Evolutionary conservation across 2,329 filamentous ascomycete species (phyloP).

Genomic region (Aspergillus vadensis): DNA sequence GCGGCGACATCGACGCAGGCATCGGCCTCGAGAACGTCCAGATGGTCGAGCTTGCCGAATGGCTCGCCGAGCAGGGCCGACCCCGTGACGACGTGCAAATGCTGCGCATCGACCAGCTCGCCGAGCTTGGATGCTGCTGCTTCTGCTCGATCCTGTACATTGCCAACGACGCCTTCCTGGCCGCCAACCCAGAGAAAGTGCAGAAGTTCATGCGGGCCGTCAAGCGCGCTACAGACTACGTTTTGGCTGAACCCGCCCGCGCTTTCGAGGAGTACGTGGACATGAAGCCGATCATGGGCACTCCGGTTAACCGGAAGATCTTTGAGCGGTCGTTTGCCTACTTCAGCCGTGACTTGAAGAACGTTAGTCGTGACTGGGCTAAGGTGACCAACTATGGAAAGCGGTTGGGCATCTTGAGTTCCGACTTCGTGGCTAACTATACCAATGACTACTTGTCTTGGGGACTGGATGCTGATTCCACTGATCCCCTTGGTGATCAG

Average conservation of each 20-base stretch:
- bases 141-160: constrained; percentile 83
- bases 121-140: constrained; percentile 79
- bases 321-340: constrained; percentile 78
- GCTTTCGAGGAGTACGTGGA: constrained; percentile 71
- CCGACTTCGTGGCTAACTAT: constrained; percentile 69
- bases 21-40: constrained; percentile 80
- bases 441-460: constrained; percentile 71
- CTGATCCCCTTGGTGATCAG: constrained; percentile 71
- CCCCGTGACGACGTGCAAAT: constrained; percentile 71
- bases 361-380: constrained; percentile 72
- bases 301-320: constrained; percentile 72
- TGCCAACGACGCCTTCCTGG: constrained; percentile 70
- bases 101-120: constrained; percentile 78
- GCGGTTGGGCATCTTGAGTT: constrained; percentile 67
- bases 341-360: constrained; percentile 73
- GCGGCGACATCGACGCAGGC: constrained; percentile 71
- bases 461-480: constrained; percentile 64
- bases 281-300: constrained; percentile 71
- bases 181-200: constrained; percentile 67
- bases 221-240: constrained; percentile 73
- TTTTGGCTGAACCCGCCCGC: constrained; percentile 62
- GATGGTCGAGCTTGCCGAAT: constrained; percentile 80
- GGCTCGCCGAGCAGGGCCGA: constrained; percentile 65
- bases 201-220: constrained; percentile 69
- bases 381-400: constrained; percentile 79